Evolutionary conservation across 2,329 filamentous ascomycete genomes (phyloP).

Genomic region (Epichloe uncinata): DNA sequence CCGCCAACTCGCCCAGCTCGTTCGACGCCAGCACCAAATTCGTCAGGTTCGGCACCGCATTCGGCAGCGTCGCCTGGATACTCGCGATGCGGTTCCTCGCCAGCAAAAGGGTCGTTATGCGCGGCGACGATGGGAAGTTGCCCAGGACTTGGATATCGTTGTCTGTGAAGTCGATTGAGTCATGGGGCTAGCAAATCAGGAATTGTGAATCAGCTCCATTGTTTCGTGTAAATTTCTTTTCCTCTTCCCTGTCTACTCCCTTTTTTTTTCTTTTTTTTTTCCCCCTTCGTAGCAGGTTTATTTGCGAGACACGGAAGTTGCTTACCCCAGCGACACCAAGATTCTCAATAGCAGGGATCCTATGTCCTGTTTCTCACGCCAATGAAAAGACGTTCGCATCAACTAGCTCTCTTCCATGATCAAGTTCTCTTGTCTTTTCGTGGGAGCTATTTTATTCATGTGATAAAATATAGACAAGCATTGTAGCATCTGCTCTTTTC

Average conservation of each 20-base stretch:
- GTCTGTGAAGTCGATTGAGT: constrained; percentile 96
- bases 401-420: constrained; percentile 50
- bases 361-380: constrained; percentile 63
- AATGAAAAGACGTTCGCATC: constrained; percentile 50
- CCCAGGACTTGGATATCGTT: constrained; percentile 84
- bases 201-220: neutral
- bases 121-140: constrained; percentile 86
- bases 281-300: neutral
- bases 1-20: constrained; percentile 68
- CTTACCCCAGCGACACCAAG: constrained; percentile 83
- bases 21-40: constrained; percentile 78
- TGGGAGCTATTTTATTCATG: neutral
- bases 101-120: constrained; percentile 75
- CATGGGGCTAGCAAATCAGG: constrained; percentile 55
- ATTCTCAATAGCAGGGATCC: constrained; percentile 96
- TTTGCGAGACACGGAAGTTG: constrained; percentile 13
- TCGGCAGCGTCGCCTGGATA: constrained; percentile 64
- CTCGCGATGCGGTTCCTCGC: constrained; percentile 76
- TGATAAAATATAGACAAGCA: constrained; percentile 14
- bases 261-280: too few relatives aligned
- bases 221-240: neutral
- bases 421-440: constrained; percentile 29
- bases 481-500: constrained; percentile 97
- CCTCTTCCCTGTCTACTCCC: neutral
- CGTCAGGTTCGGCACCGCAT: constrained; percentile 66